A percentile compares a stretch with the other conserved stretches of the same genome.
phyloP scores from a whole-genome alignment of 768 basidiomycete species.

The Pholiota microspora region DNA sequence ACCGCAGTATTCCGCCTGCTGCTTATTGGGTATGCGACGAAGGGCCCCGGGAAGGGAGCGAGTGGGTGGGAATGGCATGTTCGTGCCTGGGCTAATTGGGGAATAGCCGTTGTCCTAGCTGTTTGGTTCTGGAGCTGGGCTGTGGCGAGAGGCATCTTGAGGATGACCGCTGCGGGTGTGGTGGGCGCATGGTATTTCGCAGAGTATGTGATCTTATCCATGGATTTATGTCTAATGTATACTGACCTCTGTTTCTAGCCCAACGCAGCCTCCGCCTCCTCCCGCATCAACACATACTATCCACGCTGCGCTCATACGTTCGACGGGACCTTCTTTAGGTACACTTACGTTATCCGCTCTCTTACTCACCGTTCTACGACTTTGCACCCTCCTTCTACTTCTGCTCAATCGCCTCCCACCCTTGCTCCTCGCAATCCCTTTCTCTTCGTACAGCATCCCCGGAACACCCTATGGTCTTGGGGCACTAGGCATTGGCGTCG shows the following conservation, averaged over 20 bases:
- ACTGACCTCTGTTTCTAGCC: conserved; percentile 20
- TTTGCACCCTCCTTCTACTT: conserved; percentile 48
- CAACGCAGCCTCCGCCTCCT: conserved; percentile 36
- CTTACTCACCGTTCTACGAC: conserved; percentile 68
- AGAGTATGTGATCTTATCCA: conserved; percentile 35
- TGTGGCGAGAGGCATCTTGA: conserved; percentile 74
- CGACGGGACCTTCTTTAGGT: conserved; percentile 81
- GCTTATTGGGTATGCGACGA: conserved; percentile 55
- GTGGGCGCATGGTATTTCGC: conserved; percentile 92
- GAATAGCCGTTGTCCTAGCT: conserved; percentile 49
- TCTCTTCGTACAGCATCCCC: background rate
- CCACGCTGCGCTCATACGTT: conserved; percentile 73
- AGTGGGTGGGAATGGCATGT: conserved; percentile 37
- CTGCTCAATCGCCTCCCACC: conserved; percentile 55
- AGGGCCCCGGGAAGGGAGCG: conserved; percentile 15
- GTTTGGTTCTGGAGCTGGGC: conserved; percentile 78
- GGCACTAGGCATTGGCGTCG: conserved; percentile 35
- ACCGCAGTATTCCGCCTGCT: conserved; percentile 78
- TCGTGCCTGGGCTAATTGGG: conserved; percentile 38
- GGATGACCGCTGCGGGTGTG: conserved; percentile 77
- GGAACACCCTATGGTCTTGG: conserved; percentile 8
- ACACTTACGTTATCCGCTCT: conserved; percentile 75
- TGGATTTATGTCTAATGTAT: background rate
- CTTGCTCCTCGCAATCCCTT: conserved; percentile 34
- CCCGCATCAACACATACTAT: conserved; percentile 69